These are phyloP conservation scores for Mycena vitilis DNA, from an alignment of 768 basidiomycete genomes.

Conservation along the genomic window DNA sequence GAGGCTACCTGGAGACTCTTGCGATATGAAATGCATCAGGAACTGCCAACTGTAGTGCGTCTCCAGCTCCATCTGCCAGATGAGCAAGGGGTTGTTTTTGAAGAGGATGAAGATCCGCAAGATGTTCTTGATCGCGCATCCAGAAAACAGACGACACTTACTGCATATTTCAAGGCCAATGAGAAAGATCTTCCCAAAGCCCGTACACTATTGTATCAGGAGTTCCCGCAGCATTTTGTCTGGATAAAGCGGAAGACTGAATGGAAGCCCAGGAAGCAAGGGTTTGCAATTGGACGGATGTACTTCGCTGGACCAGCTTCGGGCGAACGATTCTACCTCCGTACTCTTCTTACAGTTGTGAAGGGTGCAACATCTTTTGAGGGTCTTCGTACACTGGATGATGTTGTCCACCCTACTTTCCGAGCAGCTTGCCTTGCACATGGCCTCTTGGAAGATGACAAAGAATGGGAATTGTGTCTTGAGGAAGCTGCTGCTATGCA, in stretches of 20 bases:
- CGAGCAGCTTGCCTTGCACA: conserved; percentile 53
- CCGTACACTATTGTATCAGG: not conserved
- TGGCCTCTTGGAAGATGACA: conserved; percentile 60
- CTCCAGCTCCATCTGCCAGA: conserved; percentile 7
- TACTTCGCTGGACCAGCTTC: conserved; percentile 42
- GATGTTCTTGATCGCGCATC: conserved; percentile 9
- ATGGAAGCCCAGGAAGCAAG: conserved; percentile 19
- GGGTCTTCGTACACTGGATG: conserved; percentile 42
- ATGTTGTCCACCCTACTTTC: conserved; percentile 47
- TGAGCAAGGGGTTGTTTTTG: conserved; percentile 4
- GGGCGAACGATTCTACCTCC: conserved; percentile 53
- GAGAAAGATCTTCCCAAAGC: not conserved
- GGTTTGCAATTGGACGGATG: conserved; percentile 47
- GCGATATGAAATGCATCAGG: conserved; percentile 44
- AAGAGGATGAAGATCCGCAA: not conserved
- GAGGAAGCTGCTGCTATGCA: conserved; percentile 48
- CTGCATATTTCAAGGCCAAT: conserved; percentile 28
- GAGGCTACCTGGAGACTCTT: conserved; percentile 14
- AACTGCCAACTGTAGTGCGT: conserved; percentile 44
- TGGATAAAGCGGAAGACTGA: conserved; percentile 11
- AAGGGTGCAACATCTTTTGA: conserved; percentile 46
- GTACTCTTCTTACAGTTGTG: conserved; percentile 52
- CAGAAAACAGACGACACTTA: conserved; percentile 15
- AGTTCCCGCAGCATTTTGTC: conserved; percentile 8
- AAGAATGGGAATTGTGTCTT: conserved; percentile 56